A percentile compares a stretch with the other conserved stretches of the same genome.
Conservation (phyloP, 169 alveolate species). For the Babesia bigemina region DNA sequence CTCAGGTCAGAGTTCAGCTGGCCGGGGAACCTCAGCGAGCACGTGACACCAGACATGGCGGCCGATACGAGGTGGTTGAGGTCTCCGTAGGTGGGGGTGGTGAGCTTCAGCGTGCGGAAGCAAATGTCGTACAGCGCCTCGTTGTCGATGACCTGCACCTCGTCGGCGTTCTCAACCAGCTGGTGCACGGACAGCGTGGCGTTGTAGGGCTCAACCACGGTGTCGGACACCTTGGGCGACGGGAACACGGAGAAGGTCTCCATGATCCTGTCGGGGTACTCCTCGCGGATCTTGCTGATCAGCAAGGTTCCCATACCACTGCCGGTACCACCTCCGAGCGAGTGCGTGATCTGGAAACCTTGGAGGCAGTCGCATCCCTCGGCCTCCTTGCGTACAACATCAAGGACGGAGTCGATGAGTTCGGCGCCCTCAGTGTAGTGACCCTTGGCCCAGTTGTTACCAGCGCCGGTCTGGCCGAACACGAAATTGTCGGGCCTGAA, state of each 20-base stretch:
- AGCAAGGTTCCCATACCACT: conserved; percentile 98
- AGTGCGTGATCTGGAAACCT: conserved; percentile 97
- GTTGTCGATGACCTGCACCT: conserved; percentile 96
- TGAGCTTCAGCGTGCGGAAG: conserved; percentile 96
- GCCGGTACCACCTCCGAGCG: conserved; percentile 99
- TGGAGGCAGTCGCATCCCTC: conserved; percentile 98
- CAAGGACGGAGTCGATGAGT: conserved; percentile 96
- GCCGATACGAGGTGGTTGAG: conserved; percentile 96
- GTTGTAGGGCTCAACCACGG: conserved; percentile 98
- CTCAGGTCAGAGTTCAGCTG: conserved; percentile 94
- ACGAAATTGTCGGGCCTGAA: conserved; percentile 98
- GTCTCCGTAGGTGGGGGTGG: conserved; percentile 99
- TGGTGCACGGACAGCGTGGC: conserved; percentile 97
- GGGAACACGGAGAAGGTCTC: conserved; percentile 98
- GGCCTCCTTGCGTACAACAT: conserved; percentile 98
- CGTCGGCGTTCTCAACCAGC: conserved; percentile 97
- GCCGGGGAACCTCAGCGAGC: conserved; percentile 97
- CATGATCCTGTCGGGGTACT: conserved; percentile 97
- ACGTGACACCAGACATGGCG: conserved; percentile 97
- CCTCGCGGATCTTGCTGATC: conserved; percentile 96
- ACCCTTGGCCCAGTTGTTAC: conserved; percentile 99
- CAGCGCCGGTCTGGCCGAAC: conserved; percentile 99
- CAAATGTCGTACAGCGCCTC: conserved; percentile 99
- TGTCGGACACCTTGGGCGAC: conserved; percentile 98
- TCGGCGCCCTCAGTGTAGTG: conserved; percentile 99